Evolutionary conservation across 805 yeast species (phyloP).

Genomic region (Wickerhamiella sorbophila): DNA sequence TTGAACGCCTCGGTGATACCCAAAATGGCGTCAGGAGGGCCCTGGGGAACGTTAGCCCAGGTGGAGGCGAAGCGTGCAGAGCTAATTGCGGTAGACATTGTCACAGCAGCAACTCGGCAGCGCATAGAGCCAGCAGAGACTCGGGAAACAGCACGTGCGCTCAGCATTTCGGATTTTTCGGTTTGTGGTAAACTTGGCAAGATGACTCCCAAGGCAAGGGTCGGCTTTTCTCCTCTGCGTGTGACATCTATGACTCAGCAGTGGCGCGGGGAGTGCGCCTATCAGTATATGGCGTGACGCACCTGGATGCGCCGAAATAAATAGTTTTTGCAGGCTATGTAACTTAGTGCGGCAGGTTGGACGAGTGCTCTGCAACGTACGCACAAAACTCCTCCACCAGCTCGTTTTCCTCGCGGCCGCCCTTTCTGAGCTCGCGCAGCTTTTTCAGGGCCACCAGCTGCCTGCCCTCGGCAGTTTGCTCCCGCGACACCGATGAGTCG

Average conservation of each 20-base stretch:
- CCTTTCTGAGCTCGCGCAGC: constrained; percentile 42
- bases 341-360: too few relatives aligned
- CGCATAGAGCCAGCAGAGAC: background rate
- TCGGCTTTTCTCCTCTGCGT: too few relatives aligned
- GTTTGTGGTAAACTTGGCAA: background rate
- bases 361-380: too few relatives aligned
- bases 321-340: too few relatives aligned
- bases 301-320: too few relatives aligned
- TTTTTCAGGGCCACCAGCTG: constrained; percentile 46
- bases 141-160: background rate
- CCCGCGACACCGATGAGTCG: constrained; percentile 36
- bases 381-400: constrained; percentile 56
- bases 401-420: constrained; percentile 54
- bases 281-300: too few relatives aligned
- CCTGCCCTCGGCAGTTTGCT: constrained; percentile 39
- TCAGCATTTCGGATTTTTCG: background rate
- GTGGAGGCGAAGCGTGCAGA: constrained; percentile 15
- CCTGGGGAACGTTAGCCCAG: constrained; percentile 34
- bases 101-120: background rate
- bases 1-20: constrained; percentile 62
- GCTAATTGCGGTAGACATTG: background rate
- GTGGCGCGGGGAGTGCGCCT: too few relatives aligned
- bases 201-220: background rate
- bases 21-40: constrained; percentile 76
- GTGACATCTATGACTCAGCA: too few relatives aligned